A percentile compares a stretch with the other conserved stretches of the same genome.
These are phyloP conservation scores for Infundibulicybe gibba DNA, from an alignment of 768 basidiomycete species.

Conservation along the genomic window DNA sequence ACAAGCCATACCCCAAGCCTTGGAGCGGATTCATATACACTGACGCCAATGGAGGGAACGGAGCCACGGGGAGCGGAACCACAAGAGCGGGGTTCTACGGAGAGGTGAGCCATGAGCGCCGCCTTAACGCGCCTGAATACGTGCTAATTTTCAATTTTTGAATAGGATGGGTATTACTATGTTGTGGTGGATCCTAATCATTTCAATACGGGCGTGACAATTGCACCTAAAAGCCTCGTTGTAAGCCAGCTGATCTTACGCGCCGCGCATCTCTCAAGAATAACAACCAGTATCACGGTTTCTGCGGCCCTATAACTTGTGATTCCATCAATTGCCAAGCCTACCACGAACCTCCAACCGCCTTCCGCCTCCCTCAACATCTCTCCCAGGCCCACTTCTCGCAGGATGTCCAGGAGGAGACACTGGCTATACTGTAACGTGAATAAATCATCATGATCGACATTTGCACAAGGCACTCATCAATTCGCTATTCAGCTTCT, in stretches of 20 bases:
- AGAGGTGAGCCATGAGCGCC: constrained; percentile 9
- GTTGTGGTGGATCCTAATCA: constrained; percentile 22
- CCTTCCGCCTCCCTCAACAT: constrained; percentile 12
- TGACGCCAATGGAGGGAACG: constrained; percentile 19
- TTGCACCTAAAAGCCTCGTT: constrained; percentile 15
- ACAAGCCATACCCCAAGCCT: constrained; percentile 8
- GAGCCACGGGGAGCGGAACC: constrained; percentile 13
- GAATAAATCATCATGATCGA: background rate
- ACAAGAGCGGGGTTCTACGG: constrained; percentile 24
- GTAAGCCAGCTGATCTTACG: constrained; percentile 9
- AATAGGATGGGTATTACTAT: constrained; percentile 22
- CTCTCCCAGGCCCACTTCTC: constrained; percentile 13
- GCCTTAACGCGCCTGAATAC: background rate
- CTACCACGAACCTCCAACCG: constrained; percentile 14
- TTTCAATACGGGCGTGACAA: constrained; percentile 30
- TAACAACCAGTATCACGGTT: constrained; percentile 10
- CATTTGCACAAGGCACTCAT: constrained; percentile 3
- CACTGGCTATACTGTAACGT: constrained; percentile 20
- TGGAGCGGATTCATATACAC: constrained; percentile 23
- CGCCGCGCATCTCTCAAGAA: background rate
- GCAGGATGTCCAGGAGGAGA: constrained; percentile 14
- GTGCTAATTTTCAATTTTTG: background rate
- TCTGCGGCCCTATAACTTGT: constrained; percentile 15
- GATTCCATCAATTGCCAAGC: constrained; percentile 16
- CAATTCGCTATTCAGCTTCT: constrained; percentile 11